Base-by-base conservation (phyloP, 495 filamentous ascomycete genomes). In the Aspergillus nidulans region DNA sequence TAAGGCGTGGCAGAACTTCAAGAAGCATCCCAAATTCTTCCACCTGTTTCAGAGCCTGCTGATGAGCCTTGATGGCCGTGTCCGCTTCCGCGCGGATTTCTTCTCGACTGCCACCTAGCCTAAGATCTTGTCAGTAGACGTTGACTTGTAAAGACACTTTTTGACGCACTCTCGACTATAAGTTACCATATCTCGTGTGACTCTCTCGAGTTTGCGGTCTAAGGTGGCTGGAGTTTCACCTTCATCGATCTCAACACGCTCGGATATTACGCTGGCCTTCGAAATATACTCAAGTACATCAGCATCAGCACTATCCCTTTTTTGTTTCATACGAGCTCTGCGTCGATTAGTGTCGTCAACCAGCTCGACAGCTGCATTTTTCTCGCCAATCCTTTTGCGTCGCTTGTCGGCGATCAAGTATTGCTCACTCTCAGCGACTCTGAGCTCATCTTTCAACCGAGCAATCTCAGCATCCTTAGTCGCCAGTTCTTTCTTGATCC, bases 221-320 rank as follows among this genome's bases (percentile, higher is more conserved):
- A 97, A 69, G 40, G 78, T 83, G 4, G 69, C 59, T 6, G 72
- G 46, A 0, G 86, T 94, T 65, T 90, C 83, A n/a, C 84, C 84
- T 48, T 79, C 73, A 38, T 84, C 81, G 45, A 96, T 78, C 10
- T 78, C 65, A 54, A 92, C 81, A 36, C 91, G 81, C 38, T 68
- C 57, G 25, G 74, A 85, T 20, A 91, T 64, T 47, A 68, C 28
- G 54, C 61, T 63, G 41, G 91, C 91, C 54, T 86, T 68, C 16
- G 64, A 65, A n/a, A 58, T 82, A 59, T 81, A 86, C 1, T 83
- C 70, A 0, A 70, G 61, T 15, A 92, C 77, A 2, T 56, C 55
- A 3, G 67, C 72, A 30, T 58, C 62, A 25, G 80, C 66, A 12
- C 76, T 69, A 1, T 82, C 75, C 12, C 63, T 73, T 48, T 79